Base-by-base conservation (phyloP, 1,284 basidiomycete species). In the Neonothopanus nambi region DNA sequence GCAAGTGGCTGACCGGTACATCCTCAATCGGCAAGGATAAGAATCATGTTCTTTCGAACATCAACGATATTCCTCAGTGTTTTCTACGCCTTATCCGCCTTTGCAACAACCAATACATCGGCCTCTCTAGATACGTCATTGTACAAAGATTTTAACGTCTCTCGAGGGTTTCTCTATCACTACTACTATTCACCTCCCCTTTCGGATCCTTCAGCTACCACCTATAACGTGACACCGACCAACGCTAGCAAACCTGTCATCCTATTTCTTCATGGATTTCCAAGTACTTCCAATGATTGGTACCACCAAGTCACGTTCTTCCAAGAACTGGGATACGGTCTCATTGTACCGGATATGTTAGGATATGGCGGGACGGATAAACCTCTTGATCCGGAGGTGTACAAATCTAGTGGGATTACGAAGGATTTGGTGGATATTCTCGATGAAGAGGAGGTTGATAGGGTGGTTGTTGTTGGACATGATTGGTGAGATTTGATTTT, bases 401-500 rank as follows among this genome's bases (percentile, higher is more conserved):
- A 54, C 28, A 17, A 11, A 3, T 33, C 30, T 2, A 75, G 69
- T 54, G 61, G 63, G 17, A 63, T 78, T 7, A 67, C 69, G 20
- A 62, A 69, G 24, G 79, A 82, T 59, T 55, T 82, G 21, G 60
- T 77, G 18, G 78, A 78, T 37, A 69, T 80, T 41, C 57, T 80
- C 45, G 71, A 80, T 56, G 65, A 64, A 2, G 75, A 77, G 59
- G 58, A 61, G 1, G 60, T 73, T 9, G 59, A 64, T 5, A 62
- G 65, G 35, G 74, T 68, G 23, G 60, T 81, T 48, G 70, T 62
- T 4, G 67, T 82, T 48, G 75, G 72, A 0, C 78, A 82, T 59
- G 79, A 80, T 58, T 80, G 79, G 79, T 79, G 55, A 49, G 65
- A n/a, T n/a, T n/a, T n/a, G n/a, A n/a, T n/a, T n/a, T n/a, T n/a